phyloP scores from a whole-genome alignment of 495 filamentous ascomycete species.

The Cryomyces minteri region DNA sequence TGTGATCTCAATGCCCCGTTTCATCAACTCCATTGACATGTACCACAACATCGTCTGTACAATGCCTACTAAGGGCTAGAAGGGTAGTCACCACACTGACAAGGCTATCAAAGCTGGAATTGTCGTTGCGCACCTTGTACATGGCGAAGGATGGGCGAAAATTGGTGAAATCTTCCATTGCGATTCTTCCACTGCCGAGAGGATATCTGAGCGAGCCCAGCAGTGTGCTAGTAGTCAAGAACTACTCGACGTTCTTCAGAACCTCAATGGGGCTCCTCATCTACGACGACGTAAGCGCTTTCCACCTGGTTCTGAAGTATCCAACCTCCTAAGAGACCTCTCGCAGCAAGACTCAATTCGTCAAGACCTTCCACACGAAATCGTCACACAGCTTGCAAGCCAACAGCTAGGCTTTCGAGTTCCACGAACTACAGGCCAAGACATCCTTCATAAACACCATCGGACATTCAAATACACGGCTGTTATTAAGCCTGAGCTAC shows the following conservation, averaged over 20 bases:
- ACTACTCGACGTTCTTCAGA: neutral
- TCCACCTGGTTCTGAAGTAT: neutral
- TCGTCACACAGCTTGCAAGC: neutral
- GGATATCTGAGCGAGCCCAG: neutral
- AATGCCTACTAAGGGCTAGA: neutral
- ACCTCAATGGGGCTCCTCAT: neutral
- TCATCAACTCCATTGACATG: no score
- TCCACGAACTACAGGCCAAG: neutral
- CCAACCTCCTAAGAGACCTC: neutral
- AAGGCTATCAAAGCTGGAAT: neutral
- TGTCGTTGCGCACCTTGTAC: neutral
- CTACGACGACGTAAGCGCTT: neutral
- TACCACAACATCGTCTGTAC: no score
- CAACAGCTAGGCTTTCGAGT: neutral
- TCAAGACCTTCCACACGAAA: neutral
- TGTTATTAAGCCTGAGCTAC: neutral
- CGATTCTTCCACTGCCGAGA: neutral
- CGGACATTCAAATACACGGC: no score
- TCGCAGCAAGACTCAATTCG: neutral
- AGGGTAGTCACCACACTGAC: neutral
- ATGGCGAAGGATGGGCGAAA: neutral
- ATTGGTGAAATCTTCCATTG: neutral
- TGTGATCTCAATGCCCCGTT: no score
- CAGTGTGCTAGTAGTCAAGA: neutral
- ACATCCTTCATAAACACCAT: neutral